Evolutionary conservation across 345 rosid genomes (phyloP), one percentile per base, ranked within the genome.

Genomic region (Jatropha curcas): DNA sequence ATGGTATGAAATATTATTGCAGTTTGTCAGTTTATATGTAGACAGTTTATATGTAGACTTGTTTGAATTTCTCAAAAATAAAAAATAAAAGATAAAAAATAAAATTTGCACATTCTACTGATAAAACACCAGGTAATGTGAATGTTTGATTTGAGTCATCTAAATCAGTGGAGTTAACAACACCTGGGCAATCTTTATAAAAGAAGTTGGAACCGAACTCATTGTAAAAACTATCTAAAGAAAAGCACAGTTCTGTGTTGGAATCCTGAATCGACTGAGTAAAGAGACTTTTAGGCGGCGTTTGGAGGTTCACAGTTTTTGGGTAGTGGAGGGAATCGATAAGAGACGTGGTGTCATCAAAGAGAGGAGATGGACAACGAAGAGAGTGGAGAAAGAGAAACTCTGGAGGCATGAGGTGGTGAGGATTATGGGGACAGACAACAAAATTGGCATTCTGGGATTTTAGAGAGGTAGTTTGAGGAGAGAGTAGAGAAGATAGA

Each of bases 311-410:
- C 28, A 89, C 73, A 19, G 86, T 84, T 39, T 80, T 78, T 10
- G 82, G 88, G 86, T 89, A 88, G 67, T 77, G n/a, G 80, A 13
- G 85, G 84, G 84, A 72, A 9, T 65, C 59, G 1, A 84, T 1
- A 33, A 74, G n/a, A n/a, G n/a, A n/a, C n/a, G n/a, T n/a, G n/a
- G n/a, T n/a, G n/a, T n/a, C n/a, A n/a, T n/a, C n/a, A 31, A 73
- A 60, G 60, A 86, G 71, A 48, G 88, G 78, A 46, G 80, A 68
- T 20, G 92, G 90, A 88, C 97, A 92, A 58, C 61, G 81, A 63
- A 94, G 89, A 50, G 88, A 85, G 81, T 92, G 97, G 56, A 79
- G 68, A 65, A 92, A 92, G 75, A 92, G 96, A 22, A 90, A 71
- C 24, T 87, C 86, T 0, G 94, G 89, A 4, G 96, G 93, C 84